A percentile compares a stretch with the other conserved stretches of the same genome.
Evolutionary conservation across 306 rosid species (phyloP).

Genomic region (Dalbergia oliveri): DNA sequence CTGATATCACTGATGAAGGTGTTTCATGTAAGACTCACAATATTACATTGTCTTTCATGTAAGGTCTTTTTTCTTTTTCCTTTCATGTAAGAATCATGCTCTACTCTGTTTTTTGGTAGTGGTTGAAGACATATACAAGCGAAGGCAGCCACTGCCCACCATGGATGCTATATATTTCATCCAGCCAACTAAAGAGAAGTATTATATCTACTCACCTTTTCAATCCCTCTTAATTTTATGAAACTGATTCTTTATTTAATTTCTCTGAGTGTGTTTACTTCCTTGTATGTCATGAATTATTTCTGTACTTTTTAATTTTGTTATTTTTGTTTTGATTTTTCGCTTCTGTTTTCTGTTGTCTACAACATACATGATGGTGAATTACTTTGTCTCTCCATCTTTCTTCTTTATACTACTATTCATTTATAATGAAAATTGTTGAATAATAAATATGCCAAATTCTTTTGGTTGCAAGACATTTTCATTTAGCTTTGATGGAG

Average conservation of each 20-base stretch:
- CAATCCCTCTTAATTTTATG: slow-evolving; percentile 29
- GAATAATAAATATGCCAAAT: slow-evolving; percentile 15
- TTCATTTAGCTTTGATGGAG: slow-evolving; percentile 38
- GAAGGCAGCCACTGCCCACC: slow-evolving; percentile 93
- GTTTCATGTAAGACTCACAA: slow-evolving; percentile 84
- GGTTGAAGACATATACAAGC: slow-evolving; percentile 95
- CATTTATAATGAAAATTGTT: slow-evolving; percentile 30
- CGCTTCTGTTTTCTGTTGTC: not conserved
- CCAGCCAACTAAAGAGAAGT: slow-evolving; percentile 95
- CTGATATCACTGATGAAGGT: slow-evolving; percentile 95
- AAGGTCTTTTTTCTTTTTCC: slow-evolving; percentile 41
- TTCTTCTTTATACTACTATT: slow-evolving; percentile 35
- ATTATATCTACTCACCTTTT: slow-evolving; percentile 47
- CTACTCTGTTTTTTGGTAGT: slow-evolving; percentile 50
- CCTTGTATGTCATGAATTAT: slow-evolving; percentile 26
- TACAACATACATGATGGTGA: slow-evolving; percentile 10
- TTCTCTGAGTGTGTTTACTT: slow-evolving; percentile 17
- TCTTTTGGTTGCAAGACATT: slow-evolving; percentile 31
- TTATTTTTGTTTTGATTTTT: slow-evolving; percentile 15
- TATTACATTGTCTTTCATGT: slow-evolving; percentile 18
- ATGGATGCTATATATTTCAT: slow-evolving; percentile 98
- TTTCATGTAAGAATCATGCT: not conserved
- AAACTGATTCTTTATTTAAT: slow-evolving; percentile 30
- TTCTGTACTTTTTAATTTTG: slow-evolving; percentile 15
- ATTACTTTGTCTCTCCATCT: slow-evolving; percentile 28